A percentile compares a stretch with the other conserved stretches of the same genome.
Conservation (phyloP, 2,329 filamentous ascomycete genomes). For the Talaromyces sp. region DNA sequence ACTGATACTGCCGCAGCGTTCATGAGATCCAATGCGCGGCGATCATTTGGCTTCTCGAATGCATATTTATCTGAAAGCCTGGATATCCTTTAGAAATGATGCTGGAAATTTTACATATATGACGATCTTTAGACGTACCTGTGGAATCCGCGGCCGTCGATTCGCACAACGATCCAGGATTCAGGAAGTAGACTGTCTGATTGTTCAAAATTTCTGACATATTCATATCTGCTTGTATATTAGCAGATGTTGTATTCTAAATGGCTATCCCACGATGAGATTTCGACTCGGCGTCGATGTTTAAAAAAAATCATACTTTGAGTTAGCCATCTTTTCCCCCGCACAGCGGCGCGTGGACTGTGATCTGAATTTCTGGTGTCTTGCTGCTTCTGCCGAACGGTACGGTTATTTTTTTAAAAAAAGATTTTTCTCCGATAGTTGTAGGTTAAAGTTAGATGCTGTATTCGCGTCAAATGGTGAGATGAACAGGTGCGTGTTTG, state of each 20-base stretch:
- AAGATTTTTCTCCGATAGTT: not conserved
- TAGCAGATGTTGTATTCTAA: not conserved
- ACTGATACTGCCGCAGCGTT: slow-evolving; percentile 85
- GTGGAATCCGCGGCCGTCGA: slow-evolving; percentile 92
- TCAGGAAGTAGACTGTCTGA: slow-evolving; percentile 75
- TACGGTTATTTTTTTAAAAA: not conserved
- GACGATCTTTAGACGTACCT: slow-evolving; percentile 54
- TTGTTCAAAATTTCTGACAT: slow-evolving; percentile 86
- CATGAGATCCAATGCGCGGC: slow-evolving; percentile 83
- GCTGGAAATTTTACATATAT: not conserved
- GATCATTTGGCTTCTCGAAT: slow-evolving; percentile 91
- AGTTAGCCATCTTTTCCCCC: slow-evolving; percentile 31
- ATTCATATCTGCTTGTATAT: slow-evolving; percentile 67
- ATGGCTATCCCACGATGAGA: too few relatives aligned
- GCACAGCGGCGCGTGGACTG: not conserved
- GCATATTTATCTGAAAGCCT: slow-evolving; percentile 73
- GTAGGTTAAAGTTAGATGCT: not conserved
- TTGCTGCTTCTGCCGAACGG: not conserved
- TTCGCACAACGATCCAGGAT: slow-evolving; percentile 91
- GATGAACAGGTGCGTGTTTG: not conserved
- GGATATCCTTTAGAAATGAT: not conserved
- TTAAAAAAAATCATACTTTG: slow-evolving; percentile 23
- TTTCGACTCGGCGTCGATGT: not conserved
- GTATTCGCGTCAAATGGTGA: not conserved
- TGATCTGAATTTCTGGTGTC: not conserved